Conservation (phyloP, 768 basidiomycete species). For the Trametes maxima region DNA sequence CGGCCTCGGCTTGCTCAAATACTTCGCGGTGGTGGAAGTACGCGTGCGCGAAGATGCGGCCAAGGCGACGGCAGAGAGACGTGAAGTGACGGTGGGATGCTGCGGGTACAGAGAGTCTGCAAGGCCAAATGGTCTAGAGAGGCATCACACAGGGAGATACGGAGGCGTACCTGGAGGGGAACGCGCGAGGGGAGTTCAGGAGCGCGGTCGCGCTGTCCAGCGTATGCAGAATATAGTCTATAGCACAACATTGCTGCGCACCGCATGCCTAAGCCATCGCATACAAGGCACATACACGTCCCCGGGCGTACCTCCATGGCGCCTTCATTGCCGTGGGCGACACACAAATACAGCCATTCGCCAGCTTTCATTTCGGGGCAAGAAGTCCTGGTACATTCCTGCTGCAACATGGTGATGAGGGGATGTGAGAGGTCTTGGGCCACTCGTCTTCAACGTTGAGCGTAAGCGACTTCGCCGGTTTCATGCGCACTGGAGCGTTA, state of each 20-base stretch:
- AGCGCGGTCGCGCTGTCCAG: conserved; percentile 92
- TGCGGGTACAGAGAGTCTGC: conserved; percentile 77
- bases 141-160: conserved; percentile 12
- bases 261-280: neutral
- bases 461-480: neutral
- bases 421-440: conserved; percentile 88
- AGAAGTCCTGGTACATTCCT: conserved; percentile 80
- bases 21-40: conserved; percentile 94
- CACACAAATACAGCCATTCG: conserved; percentile 96
- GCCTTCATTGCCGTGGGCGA: conserved; percentile 88
- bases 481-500: neutral
- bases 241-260: conserved; percentile 88
- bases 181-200: conserved; percentile 87
- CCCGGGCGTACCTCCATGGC: conserved; percentile 68
- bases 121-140: conserved; percentile 16
- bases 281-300: neutral
- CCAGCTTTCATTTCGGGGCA: conserved; percentile 99
- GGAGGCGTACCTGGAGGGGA: conserved; percentile 77
- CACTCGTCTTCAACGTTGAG: conserved; percentile 58
- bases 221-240: conserved; percentile 93
- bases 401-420: conserved; percentile 80
- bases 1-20: conserved; percentile 88
- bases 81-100: conserved; percentile 87
- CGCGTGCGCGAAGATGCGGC: conserved; percentile 94
- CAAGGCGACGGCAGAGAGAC: conserved; percentile 86